A percentile compares a stretch with the other conserved stretches of the same genome.
phyloP scores from a whole-genome alignment of 192 early-diverging fungal genomes.

The Gaertneriomyces sp. region DNA sequence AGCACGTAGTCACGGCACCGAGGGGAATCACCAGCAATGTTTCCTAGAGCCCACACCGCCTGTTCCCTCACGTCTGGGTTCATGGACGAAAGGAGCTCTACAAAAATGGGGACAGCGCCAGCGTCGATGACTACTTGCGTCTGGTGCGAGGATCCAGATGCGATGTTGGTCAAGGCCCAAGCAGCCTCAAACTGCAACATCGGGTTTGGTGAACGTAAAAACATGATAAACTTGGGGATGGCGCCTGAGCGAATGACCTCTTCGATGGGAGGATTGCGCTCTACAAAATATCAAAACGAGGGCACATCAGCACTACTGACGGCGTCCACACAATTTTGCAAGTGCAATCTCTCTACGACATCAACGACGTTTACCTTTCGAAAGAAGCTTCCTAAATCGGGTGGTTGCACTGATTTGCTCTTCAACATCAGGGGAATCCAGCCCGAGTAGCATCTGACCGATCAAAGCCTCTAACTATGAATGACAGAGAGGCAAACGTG shows the following conservation, averaged over 20 bases:
- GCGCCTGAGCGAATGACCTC: constrained; percentile 92
- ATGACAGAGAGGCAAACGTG: neutral
- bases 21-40: constrained; percentile 97
- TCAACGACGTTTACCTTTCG: constrained; percentile 46
- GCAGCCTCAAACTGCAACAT: constrained; percentile 98
- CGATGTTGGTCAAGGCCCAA: constrained; percentile 99
- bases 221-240: constrained; percentile 92
- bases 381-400: constrained; percentile 91
- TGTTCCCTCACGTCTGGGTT: constrained; percentile 91
- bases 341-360: neutral
- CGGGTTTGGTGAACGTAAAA: constrained; percentile 77
- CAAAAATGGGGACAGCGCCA: constrained; percentile 88
- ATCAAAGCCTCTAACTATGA: constrained; percentile 71
- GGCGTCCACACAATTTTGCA: too few species aligned
- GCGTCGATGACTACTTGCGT: constrained; percentile 91
- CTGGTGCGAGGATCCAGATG: constrained; percentile 90
- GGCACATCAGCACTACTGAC: too few species aligned
- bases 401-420: constrained; percentile 77
- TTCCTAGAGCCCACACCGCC: constrained; percentile 98
- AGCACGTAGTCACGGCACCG: constrained; percentile 89
- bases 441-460: constrained; percentile 70
- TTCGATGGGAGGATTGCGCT: constrained; percentile 94
- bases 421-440: constrained; percentile 75
- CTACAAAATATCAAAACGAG: constrained; percentile 43
- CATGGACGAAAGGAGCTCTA: constrained; percentile 78